Percentiles rank a stretch among this genome's conserved stretches.
Evolutionary conservation across 129 eudicot species (phyloP).

Genomic region (Silybum marianum): DNA sequence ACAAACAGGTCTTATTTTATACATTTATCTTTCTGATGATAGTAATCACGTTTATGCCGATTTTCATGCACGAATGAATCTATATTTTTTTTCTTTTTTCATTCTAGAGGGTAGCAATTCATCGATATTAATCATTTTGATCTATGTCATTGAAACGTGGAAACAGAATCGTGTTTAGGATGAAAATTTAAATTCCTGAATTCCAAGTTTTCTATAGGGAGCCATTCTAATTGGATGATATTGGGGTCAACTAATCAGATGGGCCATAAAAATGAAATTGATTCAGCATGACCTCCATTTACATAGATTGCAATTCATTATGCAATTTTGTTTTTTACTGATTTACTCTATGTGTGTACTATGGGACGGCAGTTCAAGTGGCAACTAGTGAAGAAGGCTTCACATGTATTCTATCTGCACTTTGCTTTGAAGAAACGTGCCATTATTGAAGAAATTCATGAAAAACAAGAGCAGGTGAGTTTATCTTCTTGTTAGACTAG

Average conservation of each 20-base stretch:
- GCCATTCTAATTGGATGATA: neutral
- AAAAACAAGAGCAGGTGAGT: slow-evolving; percentile 95
- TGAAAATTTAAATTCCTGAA: neutral
- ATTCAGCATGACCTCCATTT: neutral
- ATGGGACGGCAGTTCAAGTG: slow-evolving; percentile 72
- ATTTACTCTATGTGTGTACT: slow-evolving; percentile 11
- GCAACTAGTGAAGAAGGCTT: slow-evolving; percentile 91
- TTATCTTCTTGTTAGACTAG: neutral
- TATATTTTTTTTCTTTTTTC: neutral
- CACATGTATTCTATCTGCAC: slow-evolving; percentile 91
- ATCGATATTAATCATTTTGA: neutral
- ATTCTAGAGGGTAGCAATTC: neutral
- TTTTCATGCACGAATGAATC: neutral
- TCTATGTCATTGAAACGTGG: neutral
- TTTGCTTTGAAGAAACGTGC: slow-evolving; percentile 90
- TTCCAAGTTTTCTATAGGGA: neutral
- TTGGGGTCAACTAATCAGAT: neutral
- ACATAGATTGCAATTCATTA: neutral
- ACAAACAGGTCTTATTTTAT: slow-evolving; percentile 60
- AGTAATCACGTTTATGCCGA: slow-evolving; percentile 10
- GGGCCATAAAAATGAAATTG: neutral
- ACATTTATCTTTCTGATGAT: neutral
- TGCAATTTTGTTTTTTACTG: neutral
- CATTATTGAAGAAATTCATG: slow-evolving; percentile 90
- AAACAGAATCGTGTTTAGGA: neutral